Conservation (phyloP, 495 filamentous ascomycete species). For the Podospora tetraspora region DNA sequence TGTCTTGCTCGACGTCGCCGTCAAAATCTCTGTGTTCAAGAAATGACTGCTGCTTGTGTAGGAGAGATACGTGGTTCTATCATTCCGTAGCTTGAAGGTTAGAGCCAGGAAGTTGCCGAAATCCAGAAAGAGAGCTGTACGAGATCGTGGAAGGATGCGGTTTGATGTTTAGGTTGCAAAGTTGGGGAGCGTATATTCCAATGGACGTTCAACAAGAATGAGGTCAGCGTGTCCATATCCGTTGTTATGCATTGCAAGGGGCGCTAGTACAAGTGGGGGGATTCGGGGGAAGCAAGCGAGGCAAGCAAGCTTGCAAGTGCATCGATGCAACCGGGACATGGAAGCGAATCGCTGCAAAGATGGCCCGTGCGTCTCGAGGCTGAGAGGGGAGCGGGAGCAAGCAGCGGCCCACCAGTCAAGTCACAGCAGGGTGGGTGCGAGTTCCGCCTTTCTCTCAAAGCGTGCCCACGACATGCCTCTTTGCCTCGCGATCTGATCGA, state of each 20-base stretch:
- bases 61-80: not conserved
- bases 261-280: not conserved
- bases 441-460: not conserved
- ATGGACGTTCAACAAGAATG: not conserved
- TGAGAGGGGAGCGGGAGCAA: not conserved
- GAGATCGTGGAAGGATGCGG: not conserved
- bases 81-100: not conserved
- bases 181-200: not conserved
- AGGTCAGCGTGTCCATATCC: conserved; percentile 11
- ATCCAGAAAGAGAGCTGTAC: not conserved
- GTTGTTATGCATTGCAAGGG: not conserved
- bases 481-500: not conserved
- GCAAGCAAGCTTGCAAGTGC: not conserved
- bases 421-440: not conserved
- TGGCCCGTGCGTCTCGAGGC: conserved; percentile 12
- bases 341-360: not conserved
- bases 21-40: not conserved
- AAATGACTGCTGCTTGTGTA: not conserved
- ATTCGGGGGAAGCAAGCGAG: not conserved
- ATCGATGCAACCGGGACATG: conserved; percentile 2
- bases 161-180: not conserved
- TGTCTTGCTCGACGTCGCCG: not conserved
- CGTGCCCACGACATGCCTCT: not conserved
- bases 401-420: not conserved
- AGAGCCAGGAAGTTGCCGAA: not conserved